Conservation (phyloP, 352 stramenopile species). For the Pythium guiyangense region DNA sequence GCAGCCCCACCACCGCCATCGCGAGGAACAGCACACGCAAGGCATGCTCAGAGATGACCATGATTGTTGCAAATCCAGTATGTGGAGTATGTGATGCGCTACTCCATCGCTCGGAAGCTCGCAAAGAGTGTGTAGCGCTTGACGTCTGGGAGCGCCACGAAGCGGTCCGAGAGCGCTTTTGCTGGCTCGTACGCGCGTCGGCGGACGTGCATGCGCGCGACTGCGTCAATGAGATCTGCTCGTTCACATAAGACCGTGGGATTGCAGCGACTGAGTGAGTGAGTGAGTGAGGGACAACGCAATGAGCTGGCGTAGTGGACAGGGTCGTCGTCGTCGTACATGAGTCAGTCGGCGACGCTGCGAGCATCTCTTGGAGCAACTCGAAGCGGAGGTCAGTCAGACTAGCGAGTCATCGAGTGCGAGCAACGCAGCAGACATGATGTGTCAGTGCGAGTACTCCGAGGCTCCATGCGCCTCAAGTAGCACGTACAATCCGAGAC, state of each 20-base stretch:
- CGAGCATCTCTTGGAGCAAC: slow-evolving; percentile 36
- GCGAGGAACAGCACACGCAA: no score
- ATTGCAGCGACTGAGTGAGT: no score
- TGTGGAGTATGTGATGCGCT: no score
- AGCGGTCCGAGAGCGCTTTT: slow-evolving; percentile 24
- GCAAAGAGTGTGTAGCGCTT: slow-evolving; percentile 25
- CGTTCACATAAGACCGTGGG: no score
- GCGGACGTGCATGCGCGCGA: slow-evolving; percentile 43
- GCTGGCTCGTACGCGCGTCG: slow-evolving; percentile 24
- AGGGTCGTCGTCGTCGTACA: slow-evolving; percentile 13
- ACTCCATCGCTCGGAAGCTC: slow-evolving; percentile 26
- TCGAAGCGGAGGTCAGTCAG: slow-evolving; percentile 40
- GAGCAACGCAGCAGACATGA: background rate
- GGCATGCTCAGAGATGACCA: no score
- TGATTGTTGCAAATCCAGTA: no score
- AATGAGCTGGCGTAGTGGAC: no score
- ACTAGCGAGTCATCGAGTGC: slow-evolving; percentile 4
- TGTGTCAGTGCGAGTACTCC: slow-evolving; percentile 7
- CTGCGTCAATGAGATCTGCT: slow-evolving; percentile 37
- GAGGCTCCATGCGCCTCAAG: slow-evolving; percentile 15
- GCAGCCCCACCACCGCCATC: no score
- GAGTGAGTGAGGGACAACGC: no score
- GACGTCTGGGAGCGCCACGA: slow-evolving; percentile 25
- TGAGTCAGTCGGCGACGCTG: slow-evolving; percentile 21
- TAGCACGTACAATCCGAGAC: slow-evolving; percentile 26